These are phyloP conservation scores for Lonicera japonica DNA, from an alignment of 129 eudicot genomes.

Conservation along the genomic window DNA sequence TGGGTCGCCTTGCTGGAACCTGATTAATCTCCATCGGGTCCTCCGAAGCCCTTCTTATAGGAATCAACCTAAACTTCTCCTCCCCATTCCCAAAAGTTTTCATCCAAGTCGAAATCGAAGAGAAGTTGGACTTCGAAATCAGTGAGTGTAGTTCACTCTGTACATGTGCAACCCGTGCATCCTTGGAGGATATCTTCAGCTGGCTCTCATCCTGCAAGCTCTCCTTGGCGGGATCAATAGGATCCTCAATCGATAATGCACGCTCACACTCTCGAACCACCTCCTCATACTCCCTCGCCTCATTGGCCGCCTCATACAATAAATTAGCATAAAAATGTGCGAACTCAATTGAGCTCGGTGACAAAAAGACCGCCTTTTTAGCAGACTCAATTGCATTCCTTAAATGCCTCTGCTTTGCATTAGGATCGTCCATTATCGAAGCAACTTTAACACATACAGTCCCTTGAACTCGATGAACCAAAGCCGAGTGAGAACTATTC, in stretches of 20 bases:
- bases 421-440: constrained; percentile 37
- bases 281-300: constrained; percentile 59
- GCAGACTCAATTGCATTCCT: constrained; percentile 55
- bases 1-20: constrained; percentile 68
- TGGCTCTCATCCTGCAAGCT: constrained; percentile 67
- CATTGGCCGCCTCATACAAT: constrained; percentile 52
- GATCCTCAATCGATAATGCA: constrained; percentile 50
- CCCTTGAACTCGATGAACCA: constrained; percentile 39
- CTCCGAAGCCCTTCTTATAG: constrained; percentile 74
- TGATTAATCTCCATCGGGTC: constrained; percentile 84
- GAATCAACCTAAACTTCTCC: constrained; percentile 87
- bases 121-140: constrained; percentile 70
- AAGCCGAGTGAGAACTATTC: constrained; percentile 23
- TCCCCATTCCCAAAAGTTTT: constrained; percentile 79
- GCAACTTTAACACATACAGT: constrained; percentile 34
- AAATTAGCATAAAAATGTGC: constrained; percentile 58
- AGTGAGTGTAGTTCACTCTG: constrained; percentile 56
- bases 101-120: constrained; percentile 83
- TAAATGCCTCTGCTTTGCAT: constrained; percentile 43
- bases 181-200: constrained; percentile 38
- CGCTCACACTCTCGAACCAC: constrained; percentile 66
- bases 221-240: constrained; percentile 82
- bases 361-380: constrained; percentile 33
- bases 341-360: constrained; percentile 59
- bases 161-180: constrained; percentile 53